Percentiles rank a stretch among this genome's conserved stretches.
Conservation (phyloP, 805 yeast genomes). For the Metschnikowia santaceciliae region DNA sequence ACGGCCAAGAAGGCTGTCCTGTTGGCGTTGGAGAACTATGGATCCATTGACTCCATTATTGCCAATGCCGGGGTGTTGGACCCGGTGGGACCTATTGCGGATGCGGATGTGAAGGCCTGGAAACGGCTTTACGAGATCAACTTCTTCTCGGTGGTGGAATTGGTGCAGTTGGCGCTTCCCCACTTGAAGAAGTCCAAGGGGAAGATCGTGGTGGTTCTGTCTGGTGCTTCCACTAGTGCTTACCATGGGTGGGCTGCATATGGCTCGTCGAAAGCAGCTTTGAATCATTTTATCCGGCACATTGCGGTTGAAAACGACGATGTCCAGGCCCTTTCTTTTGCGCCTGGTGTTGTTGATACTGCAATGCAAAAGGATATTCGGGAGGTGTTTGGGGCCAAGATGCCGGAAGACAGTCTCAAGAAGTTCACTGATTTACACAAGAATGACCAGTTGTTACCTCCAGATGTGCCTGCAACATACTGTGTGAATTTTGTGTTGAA, state of each 20-base stretch:
- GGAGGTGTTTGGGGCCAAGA: conserved; percentile 51
- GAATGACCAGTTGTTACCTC: conserved; percentile 55
- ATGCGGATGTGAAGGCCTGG: conserved; percentile 57
- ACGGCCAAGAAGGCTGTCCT: conserved; percentile 38
- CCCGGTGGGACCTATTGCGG: conserved; percentile 60
- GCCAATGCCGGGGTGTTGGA: conserved; percentile 83
- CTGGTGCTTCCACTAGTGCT: conserved; percentile 75
- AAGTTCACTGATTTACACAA: conserved; percentile 63
- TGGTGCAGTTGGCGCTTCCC: conserved; percentile 56
- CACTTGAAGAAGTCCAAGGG: conserved; percentile 55
- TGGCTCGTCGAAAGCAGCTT: conserved; percentile 87
- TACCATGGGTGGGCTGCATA: conserved; percentile 84
- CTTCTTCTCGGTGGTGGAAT: conserved; percentile 66
- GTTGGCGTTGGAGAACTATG: conserved; percentile 46
- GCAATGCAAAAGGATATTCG: conserved; percentile 82
- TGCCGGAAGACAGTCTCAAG: conserved; percentile 57
- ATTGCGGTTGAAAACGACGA: conserved; percentile 63
- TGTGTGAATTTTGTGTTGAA: conserved; percentile 61
- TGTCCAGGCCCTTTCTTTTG: conserved; percentile 65
- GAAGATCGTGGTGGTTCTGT: conserved; percentile 71
- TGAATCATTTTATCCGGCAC: conserved; percentile 69
- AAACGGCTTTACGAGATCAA: conserved; percentile 66
- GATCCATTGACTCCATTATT: conserved; percentile 58
- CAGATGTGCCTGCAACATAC: conserved; percentile 68
- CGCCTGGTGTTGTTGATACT: conserved; percentile 95